These are phyloP conservation scores for Candida adriatica DNA, from an alignment of 805 yeast species.

Conservation along the genomic window DNA sequence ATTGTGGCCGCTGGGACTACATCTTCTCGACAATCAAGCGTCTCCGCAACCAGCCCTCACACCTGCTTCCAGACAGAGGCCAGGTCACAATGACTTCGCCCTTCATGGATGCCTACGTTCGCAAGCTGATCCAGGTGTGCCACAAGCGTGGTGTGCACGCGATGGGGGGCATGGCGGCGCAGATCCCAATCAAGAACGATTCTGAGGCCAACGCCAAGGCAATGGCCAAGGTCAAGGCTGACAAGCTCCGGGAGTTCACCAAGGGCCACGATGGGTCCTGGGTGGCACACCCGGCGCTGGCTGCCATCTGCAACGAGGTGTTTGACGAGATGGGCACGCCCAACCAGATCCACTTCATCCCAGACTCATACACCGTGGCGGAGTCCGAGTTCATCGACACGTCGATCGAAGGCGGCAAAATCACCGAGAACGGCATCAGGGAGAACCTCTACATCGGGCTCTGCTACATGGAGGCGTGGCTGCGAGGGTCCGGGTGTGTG, in stretches of 20 bases:
- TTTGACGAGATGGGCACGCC: conserved; percentile 80
- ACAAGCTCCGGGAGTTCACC: conserved; percentile 67
- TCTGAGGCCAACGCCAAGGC: conserved; percentile 56
- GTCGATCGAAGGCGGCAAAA: conserved; percentile 50
- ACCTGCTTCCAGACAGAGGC: conserved; percentile 71
- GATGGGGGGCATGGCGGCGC: conserved; percentile 90
- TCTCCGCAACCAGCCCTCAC: conserved; percentile 59
- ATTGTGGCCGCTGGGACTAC: conserved; percentile 90
- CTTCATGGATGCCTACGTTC: conserved; percentile 74
- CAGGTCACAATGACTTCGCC: conserved; percentile 77
- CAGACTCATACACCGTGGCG: conserved; percentile 54
- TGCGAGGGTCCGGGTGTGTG: conserved; percentile 77
- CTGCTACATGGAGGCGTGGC: conserved; percentile 82
- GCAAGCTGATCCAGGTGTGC: conserved; percentile 63
- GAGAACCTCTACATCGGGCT: conserved; percentile 71
- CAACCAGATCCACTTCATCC: conserved; percentile 52
- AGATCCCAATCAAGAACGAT: conserved; percentile 73
- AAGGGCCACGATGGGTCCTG: conserved; percentile 87
- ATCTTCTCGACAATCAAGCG: conserved; percentile 76
- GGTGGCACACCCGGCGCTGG: conserved; percentile 85
- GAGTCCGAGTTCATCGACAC: conserved; percentile 55
- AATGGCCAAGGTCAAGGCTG: conserved; percentile 65
- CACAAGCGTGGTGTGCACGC: conserved; percentile 80
- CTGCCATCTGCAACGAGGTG: conserved; percentile 63
- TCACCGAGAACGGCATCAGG: conserved; percentile 65